Base-by-base conservation (phyloP, 331 rosid species). In the Spiraea crenata region DNA sequence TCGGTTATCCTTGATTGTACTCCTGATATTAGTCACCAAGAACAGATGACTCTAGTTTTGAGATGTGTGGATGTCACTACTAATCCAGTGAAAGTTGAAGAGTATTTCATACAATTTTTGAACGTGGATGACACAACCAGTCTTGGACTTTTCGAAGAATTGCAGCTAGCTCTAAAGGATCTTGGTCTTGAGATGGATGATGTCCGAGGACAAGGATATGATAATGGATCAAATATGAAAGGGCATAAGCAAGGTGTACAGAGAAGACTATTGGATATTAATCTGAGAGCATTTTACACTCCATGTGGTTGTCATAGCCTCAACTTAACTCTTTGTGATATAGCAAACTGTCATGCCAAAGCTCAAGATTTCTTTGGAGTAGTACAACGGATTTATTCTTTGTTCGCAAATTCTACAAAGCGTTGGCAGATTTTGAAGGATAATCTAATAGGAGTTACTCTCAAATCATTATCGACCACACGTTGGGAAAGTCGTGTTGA, bases 381-480 rank as follows among this genome's bases (percentile, higher is more conserved):
- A 0, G 0, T 62, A 47, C 63, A 61, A 60, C 12, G 12, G 1
- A 71, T 71, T 10, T 73, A 63, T 12, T 13, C 45, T 1, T 49
- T 63, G 3, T 62, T 63, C 2, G 20, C 71, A 37, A 16, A 51
- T 51, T 73, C 55, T 39, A 19, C 41, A 0, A 63, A 73, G 7
- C 14, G 65, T 17, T 52, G 57, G 31, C 8, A 40, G 34, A 11
- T 74, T 10, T 44, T 57, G 57, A 9, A 75, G 68, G 39, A 67
- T 34, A 67, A 67, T 48, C 5, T 67, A 25, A 6, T 14, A 44
- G 0, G 20, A 0, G 3, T 65, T 1, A 56, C 73, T 66, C 49
- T 56, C 17, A 66, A 74, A 37, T 9, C 47, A 74, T 74, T 74
- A 20, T 74, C 61, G 59, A 9, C 14, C 46, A 60, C 51, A 25